Base-by-base conservation (phyloP, 768 basidiomycete species). In the Macrolepiota dolichaula region DNA sequence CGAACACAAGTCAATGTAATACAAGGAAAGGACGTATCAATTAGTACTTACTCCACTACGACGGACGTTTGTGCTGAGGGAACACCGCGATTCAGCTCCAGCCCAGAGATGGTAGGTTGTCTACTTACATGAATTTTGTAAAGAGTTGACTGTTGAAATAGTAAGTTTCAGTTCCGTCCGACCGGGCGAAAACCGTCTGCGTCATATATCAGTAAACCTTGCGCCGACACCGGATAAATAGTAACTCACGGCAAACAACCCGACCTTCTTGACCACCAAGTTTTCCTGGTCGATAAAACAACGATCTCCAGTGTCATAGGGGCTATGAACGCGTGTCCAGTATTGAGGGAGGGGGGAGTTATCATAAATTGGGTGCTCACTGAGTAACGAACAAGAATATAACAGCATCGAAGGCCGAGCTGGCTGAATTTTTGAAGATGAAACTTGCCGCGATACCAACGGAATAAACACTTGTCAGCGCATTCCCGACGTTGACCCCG, bases 331-430 rank as follows among this genome's bases (percentile, higher is more conserved):
- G 29, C 29, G 29, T 32, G 29, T 32, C 7, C 29, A 32, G 29
- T 32, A 32, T 32, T 7, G 29, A 3, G 24, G 38, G 65, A 65
- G 54, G 25, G 6, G 63, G 19, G 66, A 54, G 15, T 64, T 13
- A 40, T 19, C 46, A n/a, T n/a, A 51, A 35, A n/a, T 38, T 37
- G 57, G 25, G 32, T 27, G 76, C 89, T 65, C 63, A 91, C 89
- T 93, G 91, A 2, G 89, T 87, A 42, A 92, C 89, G 69, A 92
- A 92, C 64, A 91, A 71, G 70, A 93, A 89, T 81, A 91, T 87
- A 67, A 92, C 87, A 27, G 89, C 81, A 71, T 92, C 90, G 67
- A 93, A 93, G 17, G 86, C 86, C 57, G 74, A 80, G 62, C 86
- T 85, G 22, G 90, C 87, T 4, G 90, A 73, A 64, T 78, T 83